phyloP scores from a whole-genome alignment of 495 filamentous ascomycete species.

The Penicillium herquei region DNA sequence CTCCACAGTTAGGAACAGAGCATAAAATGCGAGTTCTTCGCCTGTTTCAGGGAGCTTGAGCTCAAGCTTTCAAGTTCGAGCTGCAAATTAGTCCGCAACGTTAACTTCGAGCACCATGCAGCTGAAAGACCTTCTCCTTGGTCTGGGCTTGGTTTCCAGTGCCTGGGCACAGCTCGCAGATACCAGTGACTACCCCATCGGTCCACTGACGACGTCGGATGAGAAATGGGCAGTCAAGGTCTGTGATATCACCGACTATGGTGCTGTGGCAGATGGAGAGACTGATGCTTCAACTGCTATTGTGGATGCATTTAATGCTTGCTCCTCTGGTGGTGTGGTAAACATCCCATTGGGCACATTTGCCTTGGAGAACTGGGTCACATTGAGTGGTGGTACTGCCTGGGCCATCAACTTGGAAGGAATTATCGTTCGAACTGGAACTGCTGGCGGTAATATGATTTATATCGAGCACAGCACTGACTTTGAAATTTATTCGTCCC shows the following conservation, averaged over 20 bases:
- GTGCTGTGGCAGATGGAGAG: slow-evolving; percentile 26
- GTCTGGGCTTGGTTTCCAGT: slow-evolving; percentile 7
- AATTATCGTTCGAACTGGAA: slow-evolving; percentile 37
- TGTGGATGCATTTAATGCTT: slow-evolving; percentile 36
- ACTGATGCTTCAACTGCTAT: slow-evolving; percentile 44
- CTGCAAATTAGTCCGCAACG: too few relatives aligned
- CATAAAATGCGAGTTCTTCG: not conserved
- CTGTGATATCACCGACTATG: slow-evolving; percentile 23
- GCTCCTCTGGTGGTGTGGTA: slow-evolving; percentile 25
- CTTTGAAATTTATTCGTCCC: slow-evolving; percentile 44
- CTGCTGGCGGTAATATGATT: slow-evolving; percentile 43
- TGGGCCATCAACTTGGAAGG: slow-evolving; percentile 46
- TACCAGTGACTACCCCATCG: slow-evolving; percentile 22
- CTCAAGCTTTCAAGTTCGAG: not conserved
- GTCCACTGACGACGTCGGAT: slow-evolving; percentile 27
- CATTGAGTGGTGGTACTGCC: slow-evolving; percentile 29
- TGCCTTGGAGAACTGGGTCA: slow-evolving; percentile 23
- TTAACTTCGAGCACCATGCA: slow-evolving; percentile 6
- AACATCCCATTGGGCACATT: slow-evolving; percentile 27
- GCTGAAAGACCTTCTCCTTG: slow-evolving; percentile 3
- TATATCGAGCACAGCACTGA: slow-evolving; percentile 40
- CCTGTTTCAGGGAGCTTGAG: not conserved
- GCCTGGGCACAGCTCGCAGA: slow-evolving; percentile 11
- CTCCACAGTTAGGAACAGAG: not conserved
- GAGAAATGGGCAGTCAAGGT: slow-evolving; percentile 21